Base-by-base conservation (phyloP, 768 basidiomycete species). In the Mycena kentingensis region DNA sequence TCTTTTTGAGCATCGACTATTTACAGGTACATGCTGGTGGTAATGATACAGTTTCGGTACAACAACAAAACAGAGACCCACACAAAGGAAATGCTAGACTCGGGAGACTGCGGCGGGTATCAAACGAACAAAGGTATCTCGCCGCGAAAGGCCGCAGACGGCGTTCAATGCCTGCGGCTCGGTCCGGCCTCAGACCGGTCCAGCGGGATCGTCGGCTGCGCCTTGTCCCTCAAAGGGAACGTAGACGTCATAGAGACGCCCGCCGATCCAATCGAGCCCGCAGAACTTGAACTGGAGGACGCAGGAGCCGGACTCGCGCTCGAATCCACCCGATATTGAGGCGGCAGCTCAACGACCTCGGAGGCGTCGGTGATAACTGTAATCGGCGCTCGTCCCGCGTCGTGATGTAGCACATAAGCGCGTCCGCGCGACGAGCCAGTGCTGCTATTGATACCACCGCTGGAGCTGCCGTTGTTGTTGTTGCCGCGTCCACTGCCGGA, bases 281-380 rank as follows among this genome's bases (percentile, higher is more conserved):
- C n/a, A n/a, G n/a, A n/a, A n/a, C n/a, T n/a, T n/a, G n/a, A n/a
- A n/a, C n/a, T n/a, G n/a, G n/a, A n/a, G n/a, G n/a, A n/a, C n/a
- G n/a, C n/a, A n/a, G n/a, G n/a, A n/a, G n/a, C n/a, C n/a, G n/a
- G n/a, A n/a, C n/a, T n/a, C n/a, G n/a, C n/a, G n/a, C n/a, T n/a
- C n/a, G n/a, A n/a, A n/a, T n/a, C n/a, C n/a, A n/a, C n/a, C 21
- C 32, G 48, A 13, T 59, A 59, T 16, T 46, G 49, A 4, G 74
- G 74, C n/a, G 74, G 74, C 6, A 76, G 67, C 63, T 76, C 74
- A 12, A 74, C 70, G 16, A 76, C 67, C 48, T 70, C 66, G n/a
- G 65, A 60, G 24, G 70, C 68, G 44, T 66, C 60, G 3, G 71
- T 66, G 57, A 68, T 71, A 19, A 75, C 72, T 19, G 72, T 72